Percentiles rank a stretch among this genome's conserved stretches.
Conservation (phyloP, 768 basidiomycete genomes). For the Kwoniella pini region DNA sequence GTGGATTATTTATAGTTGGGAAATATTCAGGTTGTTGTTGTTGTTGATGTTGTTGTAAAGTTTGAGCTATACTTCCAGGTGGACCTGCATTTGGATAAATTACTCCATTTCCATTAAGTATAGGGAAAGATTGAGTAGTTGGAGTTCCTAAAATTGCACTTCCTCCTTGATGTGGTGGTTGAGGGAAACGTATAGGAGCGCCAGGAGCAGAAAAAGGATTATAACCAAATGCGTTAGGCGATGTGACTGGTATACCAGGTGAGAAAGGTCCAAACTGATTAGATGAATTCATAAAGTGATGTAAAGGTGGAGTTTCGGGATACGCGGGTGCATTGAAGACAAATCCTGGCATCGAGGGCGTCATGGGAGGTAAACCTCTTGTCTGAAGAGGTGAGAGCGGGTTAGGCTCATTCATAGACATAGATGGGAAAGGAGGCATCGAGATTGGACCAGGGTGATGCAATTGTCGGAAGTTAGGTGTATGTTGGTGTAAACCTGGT, state of each 20-base stretch:
- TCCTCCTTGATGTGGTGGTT: constrained; percentile 18
- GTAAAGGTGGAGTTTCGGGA: constrained; percentile 57
- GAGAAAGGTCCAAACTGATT: constrained; percentile 61
- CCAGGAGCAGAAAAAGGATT: constrained; percentile 66
- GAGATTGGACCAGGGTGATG: constrained; percentile 51
- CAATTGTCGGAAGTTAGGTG: constrained; percentile 30
- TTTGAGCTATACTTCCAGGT: constrained; percentile 19
- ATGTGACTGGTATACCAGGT: constrained; percentile 65
- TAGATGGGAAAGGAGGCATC: constrained; percentile 55
- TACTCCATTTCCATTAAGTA: constrained; percentile 5
- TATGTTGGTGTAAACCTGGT: constrained; percentile 15
- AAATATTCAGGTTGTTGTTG: constrained; percentile 20
- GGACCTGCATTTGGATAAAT: neutral
- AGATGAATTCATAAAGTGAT: constrained; percentile 53
- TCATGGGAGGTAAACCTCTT: constrained; percentile 85
- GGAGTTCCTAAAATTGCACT: constrained; percentile 43
- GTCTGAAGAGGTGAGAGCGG: constrained; percentile 63
- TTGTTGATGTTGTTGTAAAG: constrained; percentile 2
- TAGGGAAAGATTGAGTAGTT: constrained; percentile 43
- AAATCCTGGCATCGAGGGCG: constrained; percentile 97
- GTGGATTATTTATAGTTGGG: constrained; percentile 12
- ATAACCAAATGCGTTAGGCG: constrained; percentile 49
- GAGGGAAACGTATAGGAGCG: constrained; percentile 57
- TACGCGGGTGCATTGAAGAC: constrained; percentile 65
- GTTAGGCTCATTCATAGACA: constrained; percentile 36